Evolutionary conservation across 768 basidiomycete genomes (phyloP), one percentile per base, ranked within the genome.

Genomic region (Mycena indigotica): DNA sequence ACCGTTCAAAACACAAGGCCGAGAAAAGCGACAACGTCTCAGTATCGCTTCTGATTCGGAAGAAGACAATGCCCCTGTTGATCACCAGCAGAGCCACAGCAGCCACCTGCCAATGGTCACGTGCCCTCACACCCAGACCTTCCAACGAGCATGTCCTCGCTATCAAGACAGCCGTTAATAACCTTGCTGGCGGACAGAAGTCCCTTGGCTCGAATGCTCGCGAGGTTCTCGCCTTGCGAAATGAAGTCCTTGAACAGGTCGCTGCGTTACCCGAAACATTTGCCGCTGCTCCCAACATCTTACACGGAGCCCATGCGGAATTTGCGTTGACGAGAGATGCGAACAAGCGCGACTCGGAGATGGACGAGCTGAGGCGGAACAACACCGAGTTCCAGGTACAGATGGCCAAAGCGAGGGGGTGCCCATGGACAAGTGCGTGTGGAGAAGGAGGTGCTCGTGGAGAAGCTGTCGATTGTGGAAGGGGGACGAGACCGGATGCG

Each of bases 391-490:
- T 84, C 49, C 89, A 91, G 65, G 74, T 85, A 29, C 87, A 91
- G 65, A 65, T 93, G 12, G 82, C 84, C 13, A 91, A 90, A 72
- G 88, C 91, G n/a, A 50, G 87, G 89, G 52, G 83, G 85, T 21
- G 84, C 85, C 15, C 86, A 91, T 64, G 89, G 90, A 0, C 87
- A 89, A 66, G 81, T 88, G 4, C 84, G 89, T 16, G 89, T 89
- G 15, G 91, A 94, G 76, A 94, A 92, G 72, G 91, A 93, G 49
- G 74, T 83, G 32, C 69, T 91, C 44, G 72, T 66, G 21, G 88
- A 91, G 61, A 88, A 88, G 60, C 72, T 90, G 28, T 73, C 69
- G 23, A 75, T 75, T 23, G 76, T 77, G 0, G 91, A 93, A 68
- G 75, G 69, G 26, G 90, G 93, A 52, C 83, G 89, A 21, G 88